A percentile compares a stretch with the other conserved stretches of the same genome.
These are phyloP conservation scores for Stenocarpella maydis DNA, from an alignment of 2,329 filamentous ascomycete genomes.

Conservation along the genomic window DNA sequence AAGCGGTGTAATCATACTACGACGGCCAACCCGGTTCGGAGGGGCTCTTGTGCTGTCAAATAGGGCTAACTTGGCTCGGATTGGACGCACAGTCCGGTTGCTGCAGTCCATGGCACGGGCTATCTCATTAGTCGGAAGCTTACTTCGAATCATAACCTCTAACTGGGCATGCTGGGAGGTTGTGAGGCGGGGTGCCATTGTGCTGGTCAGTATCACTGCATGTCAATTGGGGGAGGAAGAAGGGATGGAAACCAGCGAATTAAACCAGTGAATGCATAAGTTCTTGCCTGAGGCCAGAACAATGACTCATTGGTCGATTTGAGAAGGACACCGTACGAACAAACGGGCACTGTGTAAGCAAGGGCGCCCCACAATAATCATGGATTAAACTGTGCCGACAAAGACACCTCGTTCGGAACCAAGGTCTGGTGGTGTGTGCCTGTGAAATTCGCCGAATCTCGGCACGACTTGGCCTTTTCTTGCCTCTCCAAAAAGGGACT, in stretches of 20 bases:
- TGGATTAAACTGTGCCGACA: not conserved
- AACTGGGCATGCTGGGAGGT: not conserved
- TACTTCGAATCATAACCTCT: not conserved
- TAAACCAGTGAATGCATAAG: not conserved
- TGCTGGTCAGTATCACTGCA: not conserved
- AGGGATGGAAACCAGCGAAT: not conserved
- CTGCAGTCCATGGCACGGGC: not conserved
- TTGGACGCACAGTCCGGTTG: not conserved
- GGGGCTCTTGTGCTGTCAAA: not conserved
- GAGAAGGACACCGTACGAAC: not conserved
- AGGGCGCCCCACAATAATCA: not conserved
- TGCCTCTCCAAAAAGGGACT: not conserved
- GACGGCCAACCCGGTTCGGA: not conserved
- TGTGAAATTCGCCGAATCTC: conserved; percentile 17
- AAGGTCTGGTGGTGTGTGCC: not conserved
- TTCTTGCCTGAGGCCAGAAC: not conserved
- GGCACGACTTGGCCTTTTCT: conserved; percentile 16
- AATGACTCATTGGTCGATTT: not conserved
- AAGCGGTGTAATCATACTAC: not conserved
- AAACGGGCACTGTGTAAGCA: not conserved
- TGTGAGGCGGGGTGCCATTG: not conserved
- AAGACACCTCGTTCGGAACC: not conserved
- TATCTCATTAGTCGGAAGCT: not conserved
- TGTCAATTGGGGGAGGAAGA: not conserved
- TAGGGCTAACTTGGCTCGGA: not conserved